Conservation (phyloP, 805 yeast genomes). For the Candida schatavii region DNA sequence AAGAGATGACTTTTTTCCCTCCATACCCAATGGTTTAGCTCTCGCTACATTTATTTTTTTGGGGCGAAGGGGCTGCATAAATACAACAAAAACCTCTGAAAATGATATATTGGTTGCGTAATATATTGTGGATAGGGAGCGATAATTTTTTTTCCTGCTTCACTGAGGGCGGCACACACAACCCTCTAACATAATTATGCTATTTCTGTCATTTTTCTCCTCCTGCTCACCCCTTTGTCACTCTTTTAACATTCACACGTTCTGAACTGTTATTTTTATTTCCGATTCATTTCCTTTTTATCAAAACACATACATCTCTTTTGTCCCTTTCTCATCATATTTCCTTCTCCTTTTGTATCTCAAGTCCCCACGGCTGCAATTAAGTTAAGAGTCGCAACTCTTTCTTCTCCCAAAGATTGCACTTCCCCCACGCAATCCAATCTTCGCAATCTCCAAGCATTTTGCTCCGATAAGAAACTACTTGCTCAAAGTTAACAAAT, state of each 20-base stretch:
- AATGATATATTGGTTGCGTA: slow-evolving; percentile 1
- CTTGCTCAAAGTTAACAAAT: too few species aligned
- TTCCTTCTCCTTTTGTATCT: too few species aligned
- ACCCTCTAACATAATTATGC: background rate
- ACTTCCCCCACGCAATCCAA: too few species aligned
- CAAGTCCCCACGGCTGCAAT: too few species aligned
- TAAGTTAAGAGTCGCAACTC: too few species aligned
- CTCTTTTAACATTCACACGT: slow-evolving; percentile 3
- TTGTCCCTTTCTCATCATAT: background rate
- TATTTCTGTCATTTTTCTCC: background rate
- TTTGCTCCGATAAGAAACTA: too few species aligned
- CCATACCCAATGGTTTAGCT: too few species aligned
- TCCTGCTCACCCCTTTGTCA: slow-evolving; percentile 2
- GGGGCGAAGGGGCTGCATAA: background rate
- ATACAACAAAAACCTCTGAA: slow-evolving; percentile 1
- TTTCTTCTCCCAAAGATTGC: too few species aligned
- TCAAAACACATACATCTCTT: background rate
- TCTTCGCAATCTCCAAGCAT: too few species aligned
- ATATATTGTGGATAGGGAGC: background rate
- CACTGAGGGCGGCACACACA: background rate
- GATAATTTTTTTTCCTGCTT: background rate
- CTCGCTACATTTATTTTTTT: background rate
- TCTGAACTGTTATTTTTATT: slow-evolving; percentile 1
- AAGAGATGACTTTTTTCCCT: too few species aligned
- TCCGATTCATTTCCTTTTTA: background rate